Conservation (phyloP, 805 yeast genomes). For the Candida sanyiensis region DNA sequence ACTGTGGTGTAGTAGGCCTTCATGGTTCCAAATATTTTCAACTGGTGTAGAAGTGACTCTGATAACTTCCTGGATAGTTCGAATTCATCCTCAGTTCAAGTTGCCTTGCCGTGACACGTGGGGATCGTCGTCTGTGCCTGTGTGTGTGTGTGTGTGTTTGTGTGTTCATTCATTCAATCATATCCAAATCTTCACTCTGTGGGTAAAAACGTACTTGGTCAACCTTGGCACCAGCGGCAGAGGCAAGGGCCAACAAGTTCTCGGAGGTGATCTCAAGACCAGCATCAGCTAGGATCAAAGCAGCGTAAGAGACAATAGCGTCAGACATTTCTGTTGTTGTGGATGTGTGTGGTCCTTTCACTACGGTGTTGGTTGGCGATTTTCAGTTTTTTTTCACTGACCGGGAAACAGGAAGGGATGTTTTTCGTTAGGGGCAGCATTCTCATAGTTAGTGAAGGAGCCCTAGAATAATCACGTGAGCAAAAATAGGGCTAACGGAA, state of each 20-base stretch:
- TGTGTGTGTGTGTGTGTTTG: no score
- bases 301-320: conserved; percentile 95
- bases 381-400: conserved; percentile 3
- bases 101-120: no score
- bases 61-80: no score
- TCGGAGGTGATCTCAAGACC: conserved; percentile 88
- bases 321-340: conserved; percentile 60
- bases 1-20: no score
- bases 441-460: no score
- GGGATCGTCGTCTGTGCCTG: no score
- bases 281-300: conserved; percentile 96
- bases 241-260: conserved; percentile 65
- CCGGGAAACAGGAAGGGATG: neutral
- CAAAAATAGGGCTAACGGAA: neutral
- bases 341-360: neutral
- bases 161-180: conserved; percentile 3
- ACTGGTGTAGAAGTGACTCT: no score
- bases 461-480: neutral
- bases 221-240: conserved; percentile 73
- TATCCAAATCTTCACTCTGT: neutral
- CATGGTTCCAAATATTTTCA: no score
- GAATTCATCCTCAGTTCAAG: no score
- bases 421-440: neutral
- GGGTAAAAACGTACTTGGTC: conserved; percentile 44
- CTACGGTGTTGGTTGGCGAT: neutral